These are phyloP conservation scores for Leucosporidium scottii DNA, from an alignment of 768 basidiomycete species.

Conservation along the genomic window DNA sequence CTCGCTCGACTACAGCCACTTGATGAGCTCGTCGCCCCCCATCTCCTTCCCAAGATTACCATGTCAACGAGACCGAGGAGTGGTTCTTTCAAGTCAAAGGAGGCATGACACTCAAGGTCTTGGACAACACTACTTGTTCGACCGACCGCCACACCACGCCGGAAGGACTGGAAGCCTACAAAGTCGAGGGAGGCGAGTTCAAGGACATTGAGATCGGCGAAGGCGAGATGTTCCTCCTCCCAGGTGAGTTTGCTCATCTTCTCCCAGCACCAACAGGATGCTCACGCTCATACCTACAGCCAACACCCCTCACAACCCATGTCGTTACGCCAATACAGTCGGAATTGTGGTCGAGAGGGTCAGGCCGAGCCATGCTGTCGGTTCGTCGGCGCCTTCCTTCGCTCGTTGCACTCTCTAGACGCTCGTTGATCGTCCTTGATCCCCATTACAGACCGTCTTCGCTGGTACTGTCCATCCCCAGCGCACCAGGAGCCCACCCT, in stretches of 20 bases:
- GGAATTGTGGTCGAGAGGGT: slow-evolving; percentile 86
- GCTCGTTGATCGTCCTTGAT: not conserved
- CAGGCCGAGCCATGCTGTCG: slow-evolving; percentile 64
- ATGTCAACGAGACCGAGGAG: slow-evolving; percentile 95
- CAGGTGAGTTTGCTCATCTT: slow-evolving; percentile 51
- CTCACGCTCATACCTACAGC: slow-evolving; percentile 47
- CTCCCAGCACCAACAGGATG: not conserved
- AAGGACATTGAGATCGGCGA: slow-evolving; percentile 83
- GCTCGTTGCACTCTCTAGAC: not conserved
- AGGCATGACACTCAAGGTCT: slow-evolving; percentile 77
- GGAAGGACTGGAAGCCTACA: slow-evolving; percentile 39
- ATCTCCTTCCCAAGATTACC: slow-evolving; percentile 57
- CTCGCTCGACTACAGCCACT: not conserved
- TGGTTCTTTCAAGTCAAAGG: slow-evolving; percentile 99
- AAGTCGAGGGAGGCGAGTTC: slow-evolving; percentile 61
- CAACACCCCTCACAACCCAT: slow-evolving; percentile 94
- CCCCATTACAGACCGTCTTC: slow-evolving; percentile 60
- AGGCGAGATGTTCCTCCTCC: slow-evolving; percentile 93
- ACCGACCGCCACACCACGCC: not conserved
- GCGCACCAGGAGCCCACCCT: slow-evolving; percentile 61
- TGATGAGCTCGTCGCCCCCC: not conserved
- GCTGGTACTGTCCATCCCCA: slow-evolving; percentile 77
- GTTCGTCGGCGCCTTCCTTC: slow-evolving; percentile 46
- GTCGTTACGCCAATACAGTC: slow-evolving; percentile 80
- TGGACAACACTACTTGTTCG: slow-evolving; percentile 42